phyloP scores from a whole-genome alignment of 2,329 filamentous ascomycete genomes.

The Aspergillus brunneoviolaceus region DNA sequence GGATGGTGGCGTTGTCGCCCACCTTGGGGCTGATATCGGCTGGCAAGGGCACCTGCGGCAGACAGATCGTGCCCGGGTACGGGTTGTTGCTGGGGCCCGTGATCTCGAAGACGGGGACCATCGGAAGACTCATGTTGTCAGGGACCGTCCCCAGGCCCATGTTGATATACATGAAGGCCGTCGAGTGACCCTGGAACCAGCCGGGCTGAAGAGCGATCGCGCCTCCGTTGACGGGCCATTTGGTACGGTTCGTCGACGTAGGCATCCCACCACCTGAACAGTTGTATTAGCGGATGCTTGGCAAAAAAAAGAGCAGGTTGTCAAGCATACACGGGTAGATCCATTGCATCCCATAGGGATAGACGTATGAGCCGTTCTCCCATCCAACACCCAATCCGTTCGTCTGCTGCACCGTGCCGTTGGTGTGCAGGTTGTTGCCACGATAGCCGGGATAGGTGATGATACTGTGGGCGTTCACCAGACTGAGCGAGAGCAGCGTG shows the following conservation, averaged over 20 bases:
- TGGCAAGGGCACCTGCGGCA: constrained; percentile 86
- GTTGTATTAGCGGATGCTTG: constrained; percentile 6
- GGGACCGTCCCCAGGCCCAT: constrained; percentile 81
- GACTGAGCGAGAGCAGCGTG: constrained; percentile 36
- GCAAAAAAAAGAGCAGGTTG: neutral
- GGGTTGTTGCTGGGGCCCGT: constrained; percentile 45
- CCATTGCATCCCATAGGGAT: constrained; percentile 92
- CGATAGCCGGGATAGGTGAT: constrained; percentile 84
- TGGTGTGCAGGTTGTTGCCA: constrained; percentile 81
- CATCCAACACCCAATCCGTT: constrained; percentile 49
- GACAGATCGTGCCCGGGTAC: constrained; percentile 85
- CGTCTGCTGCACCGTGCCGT: constrained; percentile 56
- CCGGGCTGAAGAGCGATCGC: constrained; percentile 89
- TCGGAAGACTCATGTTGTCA: constrained; percentile 80
- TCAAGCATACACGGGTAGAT: constrained; percentile 78
- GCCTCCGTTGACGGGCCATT: constrained; percentile 85
- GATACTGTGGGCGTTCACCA: constrained; percentile 64
- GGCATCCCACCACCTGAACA: constrained; percentile 76
- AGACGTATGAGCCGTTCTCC: constrained; percentile 51
- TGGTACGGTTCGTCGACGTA: constrained; percentile 77
- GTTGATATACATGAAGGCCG: constrained; percentile 86
- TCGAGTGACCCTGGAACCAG: constrained; percentile 88
- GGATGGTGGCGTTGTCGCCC: constrained; percentile 89
- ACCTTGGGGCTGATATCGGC: constrained; percentile 66
- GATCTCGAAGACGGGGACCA: constrained; percentile 79